Evolutionary conservation across 768 basidiomycete species (phyloP).

Genomic region (Leccinum boreale): DNA sequence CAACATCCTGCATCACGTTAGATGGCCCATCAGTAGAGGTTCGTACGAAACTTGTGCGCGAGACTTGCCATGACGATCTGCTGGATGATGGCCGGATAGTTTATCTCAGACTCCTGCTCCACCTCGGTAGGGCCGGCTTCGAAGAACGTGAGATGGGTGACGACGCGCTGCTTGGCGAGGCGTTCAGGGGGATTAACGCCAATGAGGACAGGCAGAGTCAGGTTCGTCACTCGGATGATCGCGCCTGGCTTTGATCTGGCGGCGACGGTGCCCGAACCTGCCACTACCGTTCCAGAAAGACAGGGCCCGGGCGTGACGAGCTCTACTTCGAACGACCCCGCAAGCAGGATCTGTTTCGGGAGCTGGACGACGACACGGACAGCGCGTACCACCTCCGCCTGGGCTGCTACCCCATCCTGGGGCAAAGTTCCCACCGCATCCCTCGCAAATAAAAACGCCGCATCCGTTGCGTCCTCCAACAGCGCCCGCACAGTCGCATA

Average conservation of each 20-base stretch:
- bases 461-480: conserved; percentile 34
- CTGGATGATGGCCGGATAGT: conserved; percentile 38
- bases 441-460: conserved; percentile 39
- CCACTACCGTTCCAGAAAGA: neutral
- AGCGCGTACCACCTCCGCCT: conserved; percentile 11
- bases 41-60: neutral
- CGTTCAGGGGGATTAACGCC: conserved; percentile 73
- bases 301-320: conserved; percentile 24
- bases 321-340: conserved; percentile 41
- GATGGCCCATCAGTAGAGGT: neutral
- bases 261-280: neutral
- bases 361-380: conserved; percentile 43
- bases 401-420: neutral
- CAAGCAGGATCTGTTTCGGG: conserved; percentile 53
- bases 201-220: conserved; percentile 55
- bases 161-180: conserved; percentile 57
- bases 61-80: conserved; percentile 26
- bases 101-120: conserved; percentile 13
- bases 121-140: conserved; percentile 22
- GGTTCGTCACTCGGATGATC: conserved; percentile 41
- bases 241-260: conserved; percentile 6
- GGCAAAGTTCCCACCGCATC: conserved; percentile 19
- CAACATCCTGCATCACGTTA: conserved; percentile 3
- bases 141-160: conserved; percentile 48
- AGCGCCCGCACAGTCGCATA: conserved; percentile 34